Base-by-base conservation (phyloP, 495 filamentous ascomycete species). In the Penicillium soppii region DNA sequence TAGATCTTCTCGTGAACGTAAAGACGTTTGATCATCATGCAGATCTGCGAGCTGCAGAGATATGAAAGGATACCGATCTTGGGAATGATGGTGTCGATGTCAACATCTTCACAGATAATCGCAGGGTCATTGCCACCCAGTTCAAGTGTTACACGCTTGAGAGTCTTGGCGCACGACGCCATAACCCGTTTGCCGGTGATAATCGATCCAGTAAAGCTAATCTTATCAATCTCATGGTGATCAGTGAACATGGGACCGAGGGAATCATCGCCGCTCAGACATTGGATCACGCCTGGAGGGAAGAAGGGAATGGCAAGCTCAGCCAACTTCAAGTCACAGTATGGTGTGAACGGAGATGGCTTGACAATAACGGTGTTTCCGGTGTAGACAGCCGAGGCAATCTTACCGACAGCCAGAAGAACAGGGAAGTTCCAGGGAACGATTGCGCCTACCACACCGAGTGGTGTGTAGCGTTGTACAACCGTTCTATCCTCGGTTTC, bases 1-100 rank as follows among this genome's bases (percentile, higher is more conserved):
- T 87, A 88, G 55, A 88, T 83, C 12, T 67, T 69, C 54, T 87
- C 78, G 67, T 88, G 86, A 17, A 89, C 78, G 60, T 88, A 88
- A 51, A 89, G 71, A 4, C 86, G 77, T 65, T 88, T 88, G 23
- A 78, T 75, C 26, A 77, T 77, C 46, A 83, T 74, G 63, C 82
- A 84, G n/a, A 84, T 67, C 45, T 72, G 69, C n/a, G 62, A 59
- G 32, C 60, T 78, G 63, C 85, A 82, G 50, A 84, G 79, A 47
- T 86, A 83, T 0, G 75, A 75, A 30, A 79, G 76, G 32, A 69
- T 71, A 1, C 51, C 60, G 10, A 63, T 47, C 39, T 83, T 68
- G 1, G 82, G 82, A 2, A 84, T 79, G 13, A 79, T 72, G 23
- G 73, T 74, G 29, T 81, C 75, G 26, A 90, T 74, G 49, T 89